These are phyloP conservation scores for Phytophthora multivora DNA, from an alignment of 352 stramenopile genomes.

Conservation along the genomic window DNA sequence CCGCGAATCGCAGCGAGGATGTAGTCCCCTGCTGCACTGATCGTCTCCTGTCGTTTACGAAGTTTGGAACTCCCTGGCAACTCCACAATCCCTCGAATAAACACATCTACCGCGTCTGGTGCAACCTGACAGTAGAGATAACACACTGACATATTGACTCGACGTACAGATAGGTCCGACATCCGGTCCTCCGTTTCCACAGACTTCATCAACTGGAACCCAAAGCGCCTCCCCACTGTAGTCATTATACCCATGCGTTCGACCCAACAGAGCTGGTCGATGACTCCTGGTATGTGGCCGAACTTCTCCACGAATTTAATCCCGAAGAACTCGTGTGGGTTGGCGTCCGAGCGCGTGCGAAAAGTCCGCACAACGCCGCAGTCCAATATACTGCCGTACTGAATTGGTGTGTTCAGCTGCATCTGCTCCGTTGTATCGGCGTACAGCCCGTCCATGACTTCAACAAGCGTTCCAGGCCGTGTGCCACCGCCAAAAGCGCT, in stretches of 20 bases:
- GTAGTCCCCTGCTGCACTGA: conserved; percentile 35
- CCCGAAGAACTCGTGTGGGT: conserved; percentile 60
- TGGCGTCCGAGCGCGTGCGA: conserved; percentile 23
- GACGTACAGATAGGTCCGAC: conserved; percentile 25
- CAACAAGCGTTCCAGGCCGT: conserved; percentile 47
- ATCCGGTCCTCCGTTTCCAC: conserved; percentile 40
- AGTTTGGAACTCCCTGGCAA: conserved; percentile 24
- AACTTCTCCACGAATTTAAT: conserved; percentile 66
- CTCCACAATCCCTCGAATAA: conserved; percentile 65
- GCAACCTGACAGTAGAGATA: conserved; percentile 63
- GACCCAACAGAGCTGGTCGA: conserved; percentile 66
- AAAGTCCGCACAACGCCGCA: conserved; percentile 59
- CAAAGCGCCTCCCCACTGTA: conserved; percentile 31
- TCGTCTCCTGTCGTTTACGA: conserved; percentile 20
- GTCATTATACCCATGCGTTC: conserved; percentile 43
- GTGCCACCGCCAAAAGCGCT: conserved; percentile 60
- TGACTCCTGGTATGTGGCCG: conserved; percentile 26
- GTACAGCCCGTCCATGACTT: conserved; percentile 60
- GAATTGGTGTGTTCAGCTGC: conserved; percentile 48
- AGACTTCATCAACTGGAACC: conserved; percentile 70
- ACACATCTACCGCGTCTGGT: conserved; percentile 52
- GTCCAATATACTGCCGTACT: conserved; percentile 52
- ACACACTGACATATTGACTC: conserved; percentile 62
- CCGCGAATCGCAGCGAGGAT: conserved; percentile 50
- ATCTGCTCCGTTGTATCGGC: conserved; percentile 44